Base-by-base conservation (phyloP, 495 filamentous ascomycete genomes). In the Daldinia caldariorum region DNA sequence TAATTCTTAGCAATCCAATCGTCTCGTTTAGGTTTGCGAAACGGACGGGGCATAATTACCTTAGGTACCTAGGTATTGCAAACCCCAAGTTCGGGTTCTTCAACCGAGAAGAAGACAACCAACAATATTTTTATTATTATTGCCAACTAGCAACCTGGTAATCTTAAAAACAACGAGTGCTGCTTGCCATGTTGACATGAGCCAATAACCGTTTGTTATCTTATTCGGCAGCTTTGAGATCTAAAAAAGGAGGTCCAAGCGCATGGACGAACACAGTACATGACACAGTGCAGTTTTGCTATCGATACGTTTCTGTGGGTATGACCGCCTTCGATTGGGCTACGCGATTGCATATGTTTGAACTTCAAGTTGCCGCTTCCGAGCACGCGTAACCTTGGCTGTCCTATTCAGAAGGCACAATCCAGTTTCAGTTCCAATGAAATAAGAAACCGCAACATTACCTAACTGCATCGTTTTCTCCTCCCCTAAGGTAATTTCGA, bases 211-310 rank as follows among this genome's bases (percentile, higher is more conserved):
- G 62, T 43, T 32, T 51, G 29, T 54, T 38, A 66, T n/a, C 67
- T 67, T 55, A 61, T 51, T 51, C 1, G 35, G 39, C 9, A 58
- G 35, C 35, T 35, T 18, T 57, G 6, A 53, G 29, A 60, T 26
- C 38, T 26, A 32, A 45, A 63, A 60, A 39, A 49, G 31, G 58
- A 66, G 59, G 53, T 43, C 67, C 43, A 47, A 63, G 63, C 59
- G 58, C 39, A 45, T 59, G 55, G 38, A 35, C 49, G 50, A 68
- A 63, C 69, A 71, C 69, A 56, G 63, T 71, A 32, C 6, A 45
- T 12, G 3, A 71, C 55, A 67, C 59, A 67, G 53, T 54, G 3
- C 3, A n/a, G 50, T 67, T 39, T n/a, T 34, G 29, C 43, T 47
- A 63, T 58, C 32, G 9, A 61, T 35, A 58, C 35, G 29, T 2